Base-by-base conservation (phyloP, 768 basidiomycete species). In the Hortiboletus campestris region DNA sequence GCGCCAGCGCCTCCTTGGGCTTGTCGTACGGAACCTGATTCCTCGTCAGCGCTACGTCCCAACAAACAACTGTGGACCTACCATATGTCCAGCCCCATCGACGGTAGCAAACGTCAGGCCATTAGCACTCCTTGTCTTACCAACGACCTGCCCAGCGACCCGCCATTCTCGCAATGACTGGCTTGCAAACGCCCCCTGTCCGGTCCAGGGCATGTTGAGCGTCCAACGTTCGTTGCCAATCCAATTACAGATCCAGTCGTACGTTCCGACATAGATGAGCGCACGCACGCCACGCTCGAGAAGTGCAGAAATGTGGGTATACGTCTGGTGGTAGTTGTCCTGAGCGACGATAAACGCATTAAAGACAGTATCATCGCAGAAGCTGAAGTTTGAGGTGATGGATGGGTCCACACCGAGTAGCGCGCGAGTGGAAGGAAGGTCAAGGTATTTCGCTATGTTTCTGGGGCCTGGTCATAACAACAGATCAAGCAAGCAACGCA, bases 171-270 rank as follows among this genome's bases (percentile, higher is more conserved):
- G 74, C 75, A 84, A 79, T 25, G 76, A 71, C 16, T 75, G 75
- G 16, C 60, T 64, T 2, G 67, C 69, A 69, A 85, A 91, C 7
- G 63, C 78, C 39, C 75, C 74, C 45, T 76, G 70, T 3, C 87
- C 87, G 44, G 79, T 81, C 91, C 91, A 92, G 49, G 86, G 80
- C 48, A 94, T 74, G 56, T 79, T 75, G 47, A 89, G 80, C 8
- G 86, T 81, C 91, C 91, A 92, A 40, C 83, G 75, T 63, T 82
- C 82, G 71, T 92, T 93, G 16, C 86, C 84, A 29, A 89, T 72
- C 82, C 84, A 88, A 66, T 90, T 89, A 66, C 88, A 91, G 57
- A 86, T 86, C 86, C 86, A 89, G 63, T 89, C 86, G 59, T 85
- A 86, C 42, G 83, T 86, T 19, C 88, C 88, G 1, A 84, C 85